These are phyloP conservation scores for Aspergillus mulundensis DNA, from an alignment of 495 filamentous ascomycete species.

Conservation along the genomic window DNA sequence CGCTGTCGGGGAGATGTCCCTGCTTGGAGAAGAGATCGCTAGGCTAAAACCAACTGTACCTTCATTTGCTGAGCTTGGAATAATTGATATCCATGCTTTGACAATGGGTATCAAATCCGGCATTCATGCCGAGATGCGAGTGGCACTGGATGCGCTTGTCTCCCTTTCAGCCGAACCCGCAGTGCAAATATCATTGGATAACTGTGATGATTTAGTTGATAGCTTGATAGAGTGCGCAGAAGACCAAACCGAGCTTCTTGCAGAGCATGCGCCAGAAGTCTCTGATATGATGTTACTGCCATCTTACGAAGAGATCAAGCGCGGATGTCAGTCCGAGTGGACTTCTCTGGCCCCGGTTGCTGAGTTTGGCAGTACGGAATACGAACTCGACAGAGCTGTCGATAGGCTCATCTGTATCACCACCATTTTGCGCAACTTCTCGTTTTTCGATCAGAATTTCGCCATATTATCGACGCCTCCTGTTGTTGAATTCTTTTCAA, in stretches of 20 bases:
- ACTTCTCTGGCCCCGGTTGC: constrained; percentile 63
- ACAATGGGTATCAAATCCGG: constrained; percentile 90
- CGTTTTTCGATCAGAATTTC: constrained; percentile 77
- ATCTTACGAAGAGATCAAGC: constrained; percentile 82
- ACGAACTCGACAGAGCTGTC: constrained; percentile 79
- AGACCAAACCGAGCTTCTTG: constrained; percentile 74
- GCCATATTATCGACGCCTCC: constrained; percentile 62
- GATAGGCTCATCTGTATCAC: constrained; percentile 88
- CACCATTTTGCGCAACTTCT: constrained; percentile 88
- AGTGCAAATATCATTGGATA: constrained; percentile 60
- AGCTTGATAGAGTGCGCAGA: constrained; percentile 86
- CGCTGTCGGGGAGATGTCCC: constrained; percentile 54
- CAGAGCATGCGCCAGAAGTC: constrained; percentile 74
- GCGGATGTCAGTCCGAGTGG: constrained; percentile 68
- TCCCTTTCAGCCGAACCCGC: constrained; percentile 63
- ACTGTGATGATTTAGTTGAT: constrained; percentile 86
- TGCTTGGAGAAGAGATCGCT: constrained; percentile 59
- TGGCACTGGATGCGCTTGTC: constrained; percentile 81
- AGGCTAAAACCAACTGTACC: constrained; percentile 69
- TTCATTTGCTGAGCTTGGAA: constrained; percentile 69
- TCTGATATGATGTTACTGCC: constrained; percentile 76
- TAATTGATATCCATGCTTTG: constrained; percentile 87
- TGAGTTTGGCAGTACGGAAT: constrained; percentile 70
- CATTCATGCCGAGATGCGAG: constrained; percentile 77
- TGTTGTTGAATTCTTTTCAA: constrained; percentile 75